phyloP scores from a whole-genome alignment of 2,329 filamentous ascomycete species.

The Aspergillus carbonarius region DNA sequence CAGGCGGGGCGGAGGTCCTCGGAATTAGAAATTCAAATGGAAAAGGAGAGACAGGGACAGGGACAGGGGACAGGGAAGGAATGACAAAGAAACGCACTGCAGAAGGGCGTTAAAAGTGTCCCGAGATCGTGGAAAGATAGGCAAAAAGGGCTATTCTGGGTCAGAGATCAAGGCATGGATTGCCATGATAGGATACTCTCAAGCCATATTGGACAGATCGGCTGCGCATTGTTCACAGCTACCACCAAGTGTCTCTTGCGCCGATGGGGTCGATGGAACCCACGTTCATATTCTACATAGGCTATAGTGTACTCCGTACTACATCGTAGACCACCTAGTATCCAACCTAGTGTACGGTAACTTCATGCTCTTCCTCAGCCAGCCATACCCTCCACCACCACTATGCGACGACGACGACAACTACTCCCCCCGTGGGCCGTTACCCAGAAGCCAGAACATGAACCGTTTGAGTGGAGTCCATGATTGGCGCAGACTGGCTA shows the following conservation, averaged over 20 bases:
- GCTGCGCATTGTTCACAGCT: constrained; percentile 15
- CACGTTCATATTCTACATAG: no score
- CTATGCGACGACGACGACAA: no score
- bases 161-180: not conserved
- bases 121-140: constrained; percentile 11
- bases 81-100: not conserved
- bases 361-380: not conserved
- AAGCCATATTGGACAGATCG: constrained; percentile 15
- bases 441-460: constrained; percentile 17
- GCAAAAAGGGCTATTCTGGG: constrained; percentile 8
- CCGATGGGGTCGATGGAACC: no score
- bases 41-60: not conserved
- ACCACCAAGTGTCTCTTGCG: not conserved
- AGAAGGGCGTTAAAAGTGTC: constrained; percentile 8
- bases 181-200: not conserved
- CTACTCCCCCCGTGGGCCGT: constrained; percentile 23
- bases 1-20: constrained; percentile 5
- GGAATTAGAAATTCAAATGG: constrained; percentile 9
- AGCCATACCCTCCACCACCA: constrained; percentile 11
- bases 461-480: constrained; percentile 20
- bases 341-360: no score
- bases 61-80: not conserved
- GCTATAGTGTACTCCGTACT: no score
- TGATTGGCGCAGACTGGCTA: constrained; percentile 21
- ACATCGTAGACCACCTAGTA: no score